Evolutionary conservation across 2,329 filamentous ascomycete genomes (phyloP).

Genomic region (Fusarium multiceps): DNA sequence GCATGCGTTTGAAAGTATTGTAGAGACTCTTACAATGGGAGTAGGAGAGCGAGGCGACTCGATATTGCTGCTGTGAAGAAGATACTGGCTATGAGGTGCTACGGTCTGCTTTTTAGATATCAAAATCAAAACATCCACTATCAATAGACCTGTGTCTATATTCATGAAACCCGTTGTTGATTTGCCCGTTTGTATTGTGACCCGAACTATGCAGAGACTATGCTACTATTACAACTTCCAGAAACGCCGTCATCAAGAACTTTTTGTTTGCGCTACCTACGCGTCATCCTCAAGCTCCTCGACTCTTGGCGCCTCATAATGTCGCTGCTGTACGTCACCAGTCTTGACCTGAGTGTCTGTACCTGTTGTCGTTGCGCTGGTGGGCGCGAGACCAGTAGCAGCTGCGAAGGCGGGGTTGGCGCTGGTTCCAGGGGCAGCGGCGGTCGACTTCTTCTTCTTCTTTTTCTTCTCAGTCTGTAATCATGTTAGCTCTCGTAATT

Average conservation of each 20-base stretch:
- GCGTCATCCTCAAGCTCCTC: constrained; percentile 65
- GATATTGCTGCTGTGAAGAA: constrained; percentile 36
- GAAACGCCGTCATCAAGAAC: constrained; percentile 41
- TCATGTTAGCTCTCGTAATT: constrained; percentile 33
- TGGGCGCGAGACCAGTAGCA: constrained; percentile 63
- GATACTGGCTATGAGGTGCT: constrained; percentile 37
- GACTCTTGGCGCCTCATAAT: constrained; percentile 64
- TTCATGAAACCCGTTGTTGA: background rate
- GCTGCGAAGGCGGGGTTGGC: constrained; percentile 61
- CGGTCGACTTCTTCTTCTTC: constrained; percentile 67
- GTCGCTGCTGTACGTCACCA: constrained; percentile 53
- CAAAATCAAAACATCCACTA: constrained; percentile 8
- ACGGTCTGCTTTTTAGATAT: constrained; percentile 36
- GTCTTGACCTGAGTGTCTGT: constrained; percentile 66
- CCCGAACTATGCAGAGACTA: constrained; percentile 27
- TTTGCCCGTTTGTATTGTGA: constrained; percentile 27
- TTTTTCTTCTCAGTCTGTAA: constrained; percentile 53
- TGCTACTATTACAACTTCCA: constrained; percentile 42
- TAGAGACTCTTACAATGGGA: constrained; percentile 28
- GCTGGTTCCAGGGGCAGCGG: constrained; percentile 50
- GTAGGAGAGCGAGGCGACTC: constrained; percentile 45
- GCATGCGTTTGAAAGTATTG: constrained; percentile 12
- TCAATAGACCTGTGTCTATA: background rate
- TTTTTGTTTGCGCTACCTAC: constrained; percentile 44
- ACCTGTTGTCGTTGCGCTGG: constrained; percentile 66